Percentiles rank a stretch among this genome's conserved stretches.
Evolutionary conservation across 73 alveolate species (phyloP).

Genomic region (Uronychia setigera): DNA sequence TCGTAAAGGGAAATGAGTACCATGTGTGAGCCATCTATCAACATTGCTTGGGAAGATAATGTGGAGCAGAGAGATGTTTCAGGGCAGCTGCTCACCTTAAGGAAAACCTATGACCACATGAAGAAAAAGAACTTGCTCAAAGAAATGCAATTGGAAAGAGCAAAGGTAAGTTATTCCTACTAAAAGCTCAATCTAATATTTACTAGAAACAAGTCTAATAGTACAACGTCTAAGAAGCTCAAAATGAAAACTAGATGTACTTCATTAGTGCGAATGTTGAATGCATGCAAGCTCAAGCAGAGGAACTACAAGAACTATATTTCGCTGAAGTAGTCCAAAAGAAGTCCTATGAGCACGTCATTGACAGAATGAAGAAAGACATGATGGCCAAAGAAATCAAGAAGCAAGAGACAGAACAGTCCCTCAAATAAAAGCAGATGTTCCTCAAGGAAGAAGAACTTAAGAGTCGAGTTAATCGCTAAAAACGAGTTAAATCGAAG

Average conservation of each 20-base stretch:
- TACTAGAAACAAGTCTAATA: constrained; percentile 33
- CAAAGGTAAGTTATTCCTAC: neutral
- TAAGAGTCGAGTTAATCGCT: constrained; percentile 56
- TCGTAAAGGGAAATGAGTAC: neutral
- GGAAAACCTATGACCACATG: neutral
- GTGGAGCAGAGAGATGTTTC: neutral
- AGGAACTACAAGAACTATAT: neutral
- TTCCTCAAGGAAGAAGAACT: constrained; percentile 52
- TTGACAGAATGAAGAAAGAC: constrained; percentile 64
- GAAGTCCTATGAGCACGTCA: constrained; percentile 47
- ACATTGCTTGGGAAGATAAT: neutral
- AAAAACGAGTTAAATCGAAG: constrained; percentile 62
- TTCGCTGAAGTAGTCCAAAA: neutral
- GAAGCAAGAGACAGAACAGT: neutral
- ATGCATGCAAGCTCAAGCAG: neutral
- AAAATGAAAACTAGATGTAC: constrained; percentile 7
- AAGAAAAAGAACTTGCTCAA: neutral
- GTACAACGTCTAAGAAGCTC: constrained; percentile 19
- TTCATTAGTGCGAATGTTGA: neutral
- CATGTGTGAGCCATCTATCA: neutral
- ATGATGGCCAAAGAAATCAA: constrained; percentile 17
- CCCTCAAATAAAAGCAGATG: constrained; percentile 36
- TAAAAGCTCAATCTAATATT: neutral
- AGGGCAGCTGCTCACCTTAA: neutral
- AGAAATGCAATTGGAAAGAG: neutral